Base-by-base conservation (phyloP, 768 basidiomycete species). In the Psilocybe tampanensis region DNA sequence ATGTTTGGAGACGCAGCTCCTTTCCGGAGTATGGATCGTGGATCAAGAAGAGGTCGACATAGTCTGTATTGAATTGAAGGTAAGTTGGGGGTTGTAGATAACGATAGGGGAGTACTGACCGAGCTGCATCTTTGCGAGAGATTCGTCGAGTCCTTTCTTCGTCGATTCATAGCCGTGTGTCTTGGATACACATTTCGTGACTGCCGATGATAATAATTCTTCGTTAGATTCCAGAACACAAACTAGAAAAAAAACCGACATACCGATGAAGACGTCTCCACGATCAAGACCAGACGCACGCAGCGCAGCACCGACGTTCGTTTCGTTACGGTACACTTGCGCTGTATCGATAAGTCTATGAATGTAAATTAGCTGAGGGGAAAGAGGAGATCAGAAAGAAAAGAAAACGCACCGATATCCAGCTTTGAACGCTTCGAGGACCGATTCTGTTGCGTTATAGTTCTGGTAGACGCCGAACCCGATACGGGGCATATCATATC, bases 401-500 rank as follows among this genome's bases (percentile, higher is more conserved):
- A n/a, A 17, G 3, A 5, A 33, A 19, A 9, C 61, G 54, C 47
- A 68, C 70, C 68, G 56, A 67, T 90, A 91, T n/a, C 90, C 90
- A 19, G 76, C 80, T 58, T 77, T 75, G 63, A 92, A 72, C 1
- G 90, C 89, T 48, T 85, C 82, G 11, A 86, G 62, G 41, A 84
- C 83, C 18, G 86, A 83, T 0, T 79, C 64, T 26, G 71, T 76
- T 48, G 86, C 74, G 47, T 80, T 75, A 61, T 82, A 79, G 70
- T 90, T 90, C 65, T 83, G 79, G 64, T 85, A 91, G 18, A 90
- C 88, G 39, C 84, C 89, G 54, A 90, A 85, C 12, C 90, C 89
- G 2, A 92, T 74, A 6, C 78, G 68, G 21, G 90, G 89, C 73
- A 91, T 85, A 21, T 70, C 55, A 67, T 82, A 69, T 15, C 88